A percentile compares a stretch with the other conserved stretches of the same genome.
Evolutionary conservation across 768 basidiomycete genomes (phyloP).

Genomic region (Lepiota venenata): DNA sequence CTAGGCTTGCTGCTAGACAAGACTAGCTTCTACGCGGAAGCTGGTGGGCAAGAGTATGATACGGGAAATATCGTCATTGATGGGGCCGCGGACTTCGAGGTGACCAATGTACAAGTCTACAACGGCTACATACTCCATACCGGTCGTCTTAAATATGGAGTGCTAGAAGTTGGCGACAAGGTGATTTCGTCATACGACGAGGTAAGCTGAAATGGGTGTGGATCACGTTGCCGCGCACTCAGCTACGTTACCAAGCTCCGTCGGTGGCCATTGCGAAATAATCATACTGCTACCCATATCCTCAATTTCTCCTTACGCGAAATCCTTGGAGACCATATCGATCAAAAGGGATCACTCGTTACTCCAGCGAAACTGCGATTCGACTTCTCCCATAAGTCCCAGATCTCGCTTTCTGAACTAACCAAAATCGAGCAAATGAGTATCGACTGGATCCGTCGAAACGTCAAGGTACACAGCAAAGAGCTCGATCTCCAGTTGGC

Average conservation of each 20-base stretch:
- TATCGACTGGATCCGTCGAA: constrained; percentile 85
- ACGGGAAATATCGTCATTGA: constrained; percentile 95
- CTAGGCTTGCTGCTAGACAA: constrained; percentile 90
- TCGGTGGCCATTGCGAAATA: constrained; percentile 93
- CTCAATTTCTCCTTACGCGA: constrained; percentile 94
- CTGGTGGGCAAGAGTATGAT: constrained; percentile 96
- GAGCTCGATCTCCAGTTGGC: constrained; percentile 78
- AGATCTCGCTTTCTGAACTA: constrained; percentile 74
- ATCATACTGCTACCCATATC: constrained; percentile 98
- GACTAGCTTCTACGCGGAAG: constrained; percentile 96
- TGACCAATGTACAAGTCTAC: constrained; percentile 89
- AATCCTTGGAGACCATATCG: constrained; percentile 93
- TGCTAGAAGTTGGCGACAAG: constrained; percentile 70
- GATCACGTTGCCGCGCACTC: constrained; percentile 1
- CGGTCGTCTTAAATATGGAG: constrained; percentile 86
- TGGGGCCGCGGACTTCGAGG: constrained; percentile 88
- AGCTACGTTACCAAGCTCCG: constrained; percentile 52
- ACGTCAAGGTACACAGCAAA: constrained; percentile 86
- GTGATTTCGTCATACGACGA: constrained; percentile 94
- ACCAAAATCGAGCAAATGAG: constrained; percentile 80
- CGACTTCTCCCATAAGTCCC: constrained; percentile 96
- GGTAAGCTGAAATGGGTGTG: constrained; percentile 34
- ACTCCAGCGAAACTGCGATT: constrained; percentile 95
- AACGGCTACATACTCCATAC: constrained; percentile 96
- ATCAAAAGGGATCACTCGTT: constrained; percentile 97